phyloP scores from a whole-genome alignment of 768 basidiomycete species.

The Panellus pusillus region DNA sequence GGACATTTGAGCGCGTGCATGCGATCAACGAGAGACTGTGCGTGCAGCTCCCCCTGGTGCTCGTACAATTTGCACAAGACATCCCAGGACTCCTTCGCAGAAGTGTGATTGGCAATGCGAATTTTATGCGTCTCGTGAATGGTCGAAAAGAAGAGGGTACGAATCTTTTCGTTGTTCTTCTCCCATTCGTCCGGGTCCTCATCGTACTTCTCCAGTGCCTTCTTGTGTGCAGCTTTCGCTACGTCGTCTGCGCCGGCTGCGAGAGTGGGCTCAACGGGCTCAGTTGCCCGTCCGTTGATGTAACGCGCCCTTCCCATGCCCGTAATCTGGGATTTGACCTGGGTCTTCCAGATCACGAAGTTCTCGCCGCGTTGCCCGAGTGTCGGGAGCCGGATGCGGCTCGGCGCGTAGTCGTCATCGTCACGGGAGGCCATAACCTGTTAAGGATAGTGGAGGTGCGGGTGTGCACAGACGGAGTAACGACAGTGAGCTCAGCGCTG shows the following conservation, averaged over 20 bases:
- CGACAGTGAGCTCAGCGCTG: too few species aligned
- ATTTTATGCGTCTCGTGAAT: slow-evolving; percentile 1
- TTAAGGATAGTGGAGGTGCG: too few species aligned
- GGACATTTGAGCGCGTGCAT: background rate
- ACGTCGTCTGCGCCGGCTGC: too few species aligned
- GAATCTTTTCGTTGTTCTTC: background rate
- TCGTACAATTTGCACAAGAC: background rate
- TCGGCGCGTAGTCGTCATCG: background rate
- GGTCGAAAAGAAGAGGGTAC: background rate
- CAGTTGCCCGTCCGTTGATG: background rate
- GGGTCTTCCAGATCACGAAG: background rate
- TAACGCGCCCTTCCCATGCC: background rate
- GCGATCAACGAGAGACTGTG: background rate
- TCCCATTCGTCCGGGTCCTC: background rate
- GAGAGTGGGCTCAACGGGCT: background rate
- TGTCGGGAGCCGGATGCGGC: background rate
- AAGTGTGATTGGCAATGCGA: background rate
- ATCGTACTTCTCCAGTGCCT: background rate
- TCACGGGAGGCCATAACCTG: background rate
- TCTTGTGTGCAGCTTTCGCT: background rate
- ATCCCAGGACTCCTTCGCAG: background rate
- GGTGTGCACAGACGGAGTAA: too few species aligned
- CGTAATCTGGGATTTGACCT: background rate
- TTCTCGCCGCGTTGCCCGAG: background rate
- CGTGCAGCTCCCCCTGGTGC: background rate